phyloP scores from a whole-genome alignment of 768 basidiomycete genomes.

The Tylopilus rubrobrunneus region DNA sequence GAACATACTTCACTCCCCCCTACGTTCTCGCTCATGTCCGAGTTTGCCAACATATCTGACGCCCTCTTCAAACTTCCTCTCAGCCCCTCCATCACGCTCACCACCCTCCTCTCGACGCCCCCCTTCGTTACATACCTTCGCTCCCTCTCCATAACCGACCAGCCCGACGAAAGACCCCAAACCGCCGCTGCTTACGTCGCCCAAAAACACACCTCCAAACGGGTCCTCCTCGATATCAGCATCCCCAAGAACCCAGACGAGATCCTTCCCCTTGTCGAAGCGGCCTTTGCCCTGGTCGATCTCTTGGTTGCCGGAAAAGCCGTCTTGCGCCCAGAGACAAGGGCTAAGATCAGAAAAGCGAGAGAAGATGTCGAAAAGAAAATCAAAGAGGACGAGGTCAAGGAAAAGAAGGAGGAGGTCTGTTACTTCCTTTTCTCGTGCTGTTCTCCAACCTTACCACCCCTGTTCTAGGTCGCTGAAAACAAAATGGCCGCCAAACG shows the following conservation, averaged over 20 bases:
- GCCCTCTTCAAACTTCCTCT: conserved; percentile 55
- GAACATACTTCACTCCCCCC: conserved; percentile 62
- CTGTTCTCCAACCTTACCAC: background rate
- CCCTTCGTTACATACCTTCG: conserved; percentile 74
- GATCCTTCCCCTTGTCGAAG: conserved; percentile 54
- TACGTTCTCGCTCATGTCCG: conserved; percentile 74
- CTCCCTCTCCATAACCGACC: conserved; percentile 86
- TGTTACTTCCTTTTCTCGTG: conserved; percentile 6
- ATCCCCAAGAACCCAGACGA: conserved; percentile 48
- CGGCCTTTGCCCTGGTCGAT: conserved; percentile 76
- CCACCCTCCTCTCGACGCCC: conserved; percentile 59
- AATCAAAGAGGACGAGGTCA: conserved; percentile 63
- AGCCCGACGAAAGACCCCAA: conserved; percentile 68
- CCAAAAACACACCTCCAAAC: conserved; percentile 50
- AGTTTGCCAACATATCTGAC: conserved; percentile 84
- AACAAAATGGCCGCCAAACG: conserved; percentile 71
- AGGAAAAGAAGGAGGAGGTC: conserved; percentile 70
- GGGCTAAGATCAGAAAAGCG: conserved; percentile 65
- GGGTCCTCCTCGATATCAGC: conserved; percentile 65
- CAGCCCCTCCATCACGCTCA: conserved; percentile 43
- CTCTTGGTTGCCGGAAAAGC: conserved; percentile 44
- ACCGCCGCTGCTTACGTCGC: conserved; percentile 45
- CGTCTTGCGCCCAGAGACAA: conserved; percentile 77
- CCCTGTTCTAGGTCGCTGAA: conserved; percentile 45
- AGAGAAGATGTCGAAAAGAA: conserved; percentile 69